These are phyloP conservation scores for Sechiopsis laciniata DNA, from an alignment of 306 rosid species.

Conservation along the genomic window DNA sequence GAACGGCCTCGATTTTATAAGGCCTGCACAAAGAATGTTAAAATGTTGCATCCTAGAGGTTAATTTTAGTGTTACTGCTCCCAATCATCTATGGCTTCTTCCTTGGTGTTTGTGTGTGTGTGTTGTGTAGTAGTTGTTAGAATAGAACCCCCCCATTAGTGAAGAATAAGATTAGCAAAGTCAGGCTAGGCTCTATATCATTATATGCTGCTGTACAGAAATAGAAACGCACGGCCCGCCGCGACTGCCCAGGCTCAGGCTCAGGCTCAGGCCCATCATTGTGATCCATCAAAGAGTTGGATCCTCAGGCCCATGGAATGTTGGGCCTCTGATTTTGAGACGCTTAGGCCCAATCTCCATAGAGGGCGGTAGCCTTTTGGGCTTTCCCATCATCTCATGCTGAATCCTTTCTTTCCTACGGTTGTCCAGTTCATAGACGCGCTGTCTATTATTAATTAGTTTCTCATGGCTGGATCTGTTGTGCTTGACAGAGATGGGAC, in stretches of 20 bases:
- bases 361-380: slow-evolving; percentile 41
- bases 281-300: slow-evolving; percentile 29
- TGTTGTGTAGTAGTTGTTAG: slow-evolving; percentile 37
- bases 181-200: slow-evolving; percentile 45
- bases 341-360: slow-evolving; percentile 57
- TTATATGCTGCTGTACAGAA: slow-evolving; percentile 27
- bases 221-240: slow-evolving; percentile 4
- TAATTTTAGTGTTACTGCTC: slow-evolving; percentile 57
- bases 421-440: slow-evolving; percentile 27
- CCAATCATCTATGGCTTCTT: slow-evolving; percentile 43
- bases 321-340: slow-evolving; percentile 73
- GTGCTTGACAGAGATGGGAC: slow-evolving; percentile 54
- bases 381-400: slow-evolving; percentile 29
- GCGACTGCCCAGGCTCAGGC: too few relatives aligned
- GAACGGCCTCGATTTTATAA: slow-evolving; percentile 55
- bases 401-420: slow-evolving; percentile 51
- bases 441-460: slow-evolving; percentile 32
- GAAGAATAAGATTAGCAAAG: slow-evolving; percentile 69
- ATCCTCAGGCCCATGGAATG: slow-evolving; percentile 55
- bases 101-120: slow-evolving; percentile 30
- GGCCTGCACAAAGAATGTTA: slow-evolving; percentile 98
- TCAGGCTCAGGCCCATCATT: slow-evolving; percentile 27
- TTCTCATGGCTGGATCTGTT: slow-evolving; percentile 55
- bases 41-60: slow-evolving; percentile 42
- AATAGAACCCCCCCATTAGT: slow-evolving; percentile 56